Base-by-base conservation (phyloP, 2,329 filamentous ascomycete species). In the Calonectria leucothoes region DNA sequence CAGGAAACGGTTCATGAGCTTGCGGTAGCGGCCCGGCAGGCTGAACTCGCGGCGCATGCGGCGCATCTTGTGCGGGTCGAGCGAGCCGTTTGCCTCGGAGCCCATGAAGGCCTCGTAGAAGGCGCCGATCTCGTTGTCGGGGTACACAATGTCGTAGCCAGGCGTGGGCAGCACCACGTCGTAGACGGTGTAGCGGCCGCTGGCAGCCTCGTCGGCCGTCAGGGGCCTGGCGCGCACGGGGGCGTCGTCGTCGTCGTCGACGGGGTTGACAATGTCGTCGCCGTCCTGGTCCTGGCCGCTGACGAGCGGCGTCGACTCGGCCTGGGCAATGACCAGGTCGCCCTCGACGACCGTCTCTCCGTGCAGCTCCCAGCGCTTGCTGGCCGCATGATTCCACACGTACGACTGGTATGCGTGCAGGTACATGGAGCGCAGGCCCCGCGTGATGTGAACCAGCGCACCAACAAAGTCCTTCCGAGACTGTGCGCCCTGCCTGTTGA, bases 401-500 rank as follows among this genome's bases (percentile, higher is more conserved):
- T 95, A 91, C 7, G 94, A 98, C 84, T 99, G 97, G 85, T 98
- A 98, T 6, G 97, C 96, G 83, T 99, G 97, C 20, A 98, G 93
- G 82, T 98, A 99, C 94, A 99, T 98, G 72, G 95, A 91, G 52
- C 95, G 91, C 79, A 98, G 88, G 63, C 94, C 95, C 23, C 96
- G 91, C 29, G 94, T 94, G 75, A 99, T 96, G 68, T 90, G 89
- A 81, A 93, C 90, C 66, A 99, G 85, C 0, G 97, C 95, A 29
- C 96, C 96, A 73, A 94, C 89, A 82, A 91, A 97, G 84, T 99
- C 96, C 52, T 89, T 89, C 48, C 85, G 85, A 27, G 88, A 87
- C 70, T 84, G 81, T 33, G 75, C 81, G 52, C 86, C 85, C 69
- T 87, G 84, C 71, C 88, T 86, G 35, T 88, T 88, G 6, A 98